phyloP scores from a whole-genome alignment of 2,329 filamentous ascomycete genomes.

The Microcyclosporella mali region DNA sequence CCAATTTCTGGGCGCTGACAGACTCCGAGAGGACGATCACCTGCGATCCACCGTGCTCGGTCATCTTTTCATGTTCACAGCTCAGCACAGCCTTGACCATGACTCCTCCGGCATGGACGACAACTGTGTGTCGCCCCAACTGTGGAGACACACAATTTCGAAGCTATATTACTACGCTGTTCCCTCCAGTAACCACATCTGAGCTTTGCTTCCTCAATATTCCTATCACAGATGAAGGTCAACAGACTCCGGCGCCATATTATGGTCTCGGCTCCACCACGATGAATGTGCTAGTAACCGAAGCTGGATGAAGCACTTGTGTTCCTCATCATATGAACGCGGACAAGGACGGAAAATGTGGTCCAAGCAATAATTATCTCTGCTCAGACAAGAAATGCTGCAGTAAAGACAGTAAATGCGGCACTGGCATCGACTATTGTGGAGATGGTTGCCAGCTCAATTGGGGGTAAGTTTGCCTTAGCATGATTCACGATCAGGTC shows the following conservation, averaged over 20 bases:
- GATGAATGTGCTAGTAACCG: slow-evolving; percentile 5
- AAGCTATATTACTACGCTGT: slow-evolving; percentile 2
- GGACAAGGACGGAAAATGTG: slow-evolving; percentile 7
- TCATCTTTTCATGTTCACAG: slow-evolving; percentile 9
- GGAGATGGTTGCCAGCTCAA: slow-evolving; percentile 13
- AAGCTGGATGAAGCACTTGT: slow-evolving; percentile 5
- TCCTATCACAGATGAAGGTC: not conserved
- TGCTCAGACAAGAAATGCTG: slow-evolving; percentile 14
- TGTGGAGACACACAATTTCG: slow-evolving; percentile 11
- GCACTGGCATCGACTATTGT: slow-evolving; percentile 10
- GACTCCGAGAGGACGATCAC: slow-evolving; percentile 6
- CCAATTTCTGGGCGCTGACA: slow-evolving; percentile 3
- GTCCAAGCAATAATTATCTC: slow-evolving; percentile 9
- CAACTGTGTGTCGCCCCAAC: slow-evolving; percentile 8
- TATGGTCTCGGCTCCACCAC: not conserved
- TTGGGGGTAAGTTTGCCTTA: no score
- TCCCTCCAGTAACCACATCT: slow-evolving; percentile 5
- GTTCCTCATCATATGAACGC: slow-evolving; percentile 2
- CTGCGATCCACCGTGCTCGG: slow-evolving; percentile 5
- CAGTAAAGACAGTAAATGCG: slow-evolving; percentile 12
- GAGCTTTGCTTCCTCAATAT: slow-evolving; percentile 8
- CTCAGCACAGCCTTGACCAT: slow-evolving; percentile 3
- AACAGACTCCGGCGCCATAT: slow-evolving; percentile 4
- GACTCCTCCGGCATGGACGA: slow-evolving; percentile 9
- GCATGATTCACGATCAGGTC: no score